Base-by-base conservation (phyloP, 2,329 filamentous ascomycete genomes). In the Alternaria novae-zelandiae region DNA sequence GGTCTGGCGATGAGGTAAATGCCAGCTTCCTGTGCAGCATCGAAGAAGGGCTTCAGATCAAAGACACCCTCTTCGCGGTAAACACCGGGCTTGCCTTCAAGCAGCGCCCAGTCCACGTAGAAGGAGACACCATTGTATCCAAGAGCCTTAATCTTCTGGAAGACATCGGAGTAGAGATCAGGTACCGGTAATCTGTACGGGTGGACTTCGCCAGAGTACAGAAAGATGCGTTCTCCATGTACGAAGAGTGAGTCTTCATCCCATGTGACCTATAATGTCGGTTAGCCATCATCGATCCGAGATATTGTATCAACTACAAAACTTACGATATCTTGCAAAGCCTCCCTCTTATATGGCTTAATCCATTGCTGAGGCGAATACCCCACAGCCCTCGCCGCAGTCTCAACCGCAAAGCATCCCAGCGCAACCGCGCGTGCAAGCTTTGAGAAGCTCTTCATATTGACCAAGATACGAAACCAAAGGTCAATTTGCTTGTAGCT, bases 101-200 rank as follows among this genome's bases (percentile, higher is more conserved):
- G 78, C 3, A 95, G 81, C 4, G 90, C 91, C 93, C 92, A 96
- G 70, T 94, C 86, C 7, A 90, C 84, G 72, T 95, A 95, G 77
- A 94, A 93, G 0, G 91, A 93, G 1, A 94, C 90, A 47, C 88
- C 86, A 70, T 91, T 95, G 80, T 93, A 94, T 0, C 93, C 93
- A 2, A 94, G 80, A 0, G 91, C 90, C 78, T 91, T 94, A 78
- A 95, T 88, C 80, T 96, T 96, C 72, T 96, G 90, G 70, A 96
- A 90, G 2, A 95, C 75, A 68, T 95, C 92, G 9, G 91, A 83
- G 83, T 89, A 90, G 5, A 91, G 82, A 51, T 83, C 82, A 3
- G 87, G 84, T 2, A 90, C 88, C 1, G 89, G 88, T 1, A 90
- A 79, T 69, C 87, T 85, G 56, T 85, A 94, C 0, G 91, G 90